Base-by-base conservation (phyloP, 768 basidiomycete species). In the Thelephora aurantiotincta region DNA sequence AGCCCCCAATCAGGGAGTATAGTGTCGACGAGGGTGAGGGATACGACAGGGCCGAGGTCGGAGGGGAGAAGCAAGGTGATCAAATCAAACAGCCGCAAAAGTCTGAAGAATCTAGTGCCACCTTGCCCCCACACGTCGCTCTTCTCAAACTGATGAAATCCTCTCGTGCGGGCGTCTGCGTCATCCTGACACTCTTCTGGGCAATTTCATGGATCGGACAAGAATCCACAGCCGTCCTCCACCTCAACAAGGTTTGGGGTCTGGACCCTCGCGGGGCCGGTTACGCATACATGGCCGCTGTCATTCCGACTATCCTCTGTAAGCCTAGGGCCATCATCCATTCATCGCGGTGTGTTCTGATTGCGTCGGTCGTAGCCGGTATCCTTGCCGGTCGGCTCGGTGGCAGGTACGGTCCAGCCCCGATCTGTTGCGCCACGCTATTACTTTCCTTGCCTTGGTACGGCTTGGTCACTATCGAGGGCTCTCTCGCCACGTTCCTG, bases 391-490 rank as follows among this genome's bases (percentile, higher is more conserved):
- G 84, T 1, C 74, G 68, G 58, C 60, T 71, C n/a, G 60, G 71
- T 2, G 85, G 87, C 57, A 67, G 64, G 44, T 55, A 63, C 9
- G 82, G 82, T 6, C 51, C 79, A 1, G 75, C 26, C 26, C 26
- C 26, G 26, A 30, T 30, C 26, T 4, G 26, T 30, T 30, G 26
- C 26, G 26, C 26, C 26, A 9, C 26, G 5, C 26, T 30, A 30
- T 2, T 75, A 2, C 58, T 78, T 9, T 59, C 78, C 1, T 41
- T 82, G 5, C 84, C 84, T 0, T 86, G 81, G 78, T 80, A 73
- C 69, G 62, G 68, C 13, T 54, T 79, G 3, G 54, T 84, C 54
- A 66, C 70, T 43, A 60, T 86, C 34, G 53, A 66, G 36, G 55
- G 58, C 3, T 64, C 64, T 5, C 60, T 82, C 5, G 63, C 72